Base-by-base conservation (phyloP, 257 asterid genomes). In the Dorcoceras hygrometricum region DNA sequence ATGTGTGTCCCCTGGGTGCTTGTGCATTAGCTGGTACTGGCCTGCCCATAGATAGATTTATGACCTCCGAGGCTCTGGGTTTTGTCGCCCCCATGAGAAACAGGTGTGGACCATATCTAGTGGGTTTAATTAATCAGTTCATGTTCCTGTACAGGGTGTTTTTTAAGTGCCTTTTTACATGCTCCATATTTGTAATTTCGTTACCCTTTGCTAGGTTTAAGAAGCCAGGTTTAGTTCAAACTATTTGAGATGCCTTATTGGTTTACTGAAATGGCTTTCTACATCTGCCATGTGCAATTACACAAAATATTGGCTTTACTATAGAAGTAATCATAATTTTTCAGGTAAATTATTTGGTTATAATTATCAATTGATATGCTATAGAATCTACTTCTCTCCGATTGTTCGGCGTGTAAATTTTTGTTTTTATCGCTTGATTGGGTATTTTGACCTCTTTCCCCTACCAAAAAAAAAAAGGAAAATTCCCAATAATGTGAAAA, bases 11-110 rank as follows among this genome's bases (percentile, higher is more conserved):
- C 32, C 82, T 94, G 68, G 99, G 99, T 72, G 96, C 99, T 31
- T 90, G 99, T 84, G 96, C 99, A 6, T 84, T 94, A 74, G 99
- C 99, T 76, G 99, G 98, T 28, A 90, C 99, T 63, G 98, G 99
- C 65, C 85, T 94, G 73, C 96, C 99, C 71, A 90, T 94, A 76
- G 98, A 94, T 72, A 83, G 98, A 71, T 94, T 94, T 74, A 90
- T 88, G 96, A 94, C 98, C 31, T 84, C 99, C n/a, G 81, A 80
- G 68, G 94, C 91, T 63, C 84, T 90, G 74, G 96, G 98, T 34
- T 94, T 94, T 81, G 80, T 84, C 67, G 96, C 96, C 57, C 98
- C 99, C 46, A 74, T 94, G 92, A 87, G 98, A 79, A 94, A 90
- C 87, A 94, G 96, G 99, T 88, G 74, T 36, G 57, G 34, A 14